Evolutionary conservation across 176 grass and related monocot species (phyloP), one percentile per base, ranked within the genome.

Genomic region (Coix lacrymajobi): DNA sequence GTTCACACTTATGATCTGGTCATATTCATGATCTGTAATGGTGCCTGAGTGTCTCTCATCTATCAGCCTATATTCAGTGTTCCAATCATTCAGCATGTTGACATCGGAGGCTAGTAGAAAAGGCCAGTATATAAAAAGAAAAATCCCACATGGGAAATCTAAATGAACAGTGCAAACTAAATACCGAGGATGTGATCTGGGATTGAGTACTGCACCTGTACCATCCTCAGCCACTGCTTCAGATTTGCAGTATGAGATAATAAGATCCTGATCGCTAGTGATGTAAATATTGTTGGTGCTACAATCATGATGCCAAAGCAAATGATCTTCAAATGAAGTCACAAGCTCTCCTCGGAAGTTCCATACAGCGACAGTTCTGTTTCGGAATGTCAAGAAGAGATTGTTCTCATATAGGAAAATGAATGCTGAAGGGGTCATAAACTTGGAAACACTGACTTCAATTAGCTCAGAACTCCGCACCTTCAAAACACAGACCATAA

Each of bases 371-470:
- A 99, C 91, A 8, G 96, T 92, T 87, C 96, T 91, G 74, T 99
- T 92, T 77, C 96, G 83, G 29, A 99, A 99, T 45, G 96, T 99
- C 83, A 99, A 90, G 85, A 99, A 99, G 75, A 96, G 96, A 90
- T 99, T 92, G 81, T 99, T 99, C 83, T 99, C 93, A 7, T 99
- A 99, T 30, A 99, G 85, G 81, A 99, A 99, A 78, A 99, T 99
- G 61, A 99, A 99, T 26, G 96, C 93, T 81, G 96, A 95, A 26
- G 93, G 96, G 30, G 91, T 99, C 89, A 96, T 91, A 76, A 99
- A 99, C 64, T 96, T 85, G 43, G 88, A 92, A 32, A 87, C 85
- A 83, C 93, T 88, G 15, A 99, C 93, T 87, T 99, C 96, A 45
- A 88, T 94, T 46, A 99, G 80, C 30, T 91, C 93, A 69, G 96